Evolutionary conservation across 2,329 filamentous ascomycete species (phyloP).

Genomic region (Zarea fungicola): DNA sequence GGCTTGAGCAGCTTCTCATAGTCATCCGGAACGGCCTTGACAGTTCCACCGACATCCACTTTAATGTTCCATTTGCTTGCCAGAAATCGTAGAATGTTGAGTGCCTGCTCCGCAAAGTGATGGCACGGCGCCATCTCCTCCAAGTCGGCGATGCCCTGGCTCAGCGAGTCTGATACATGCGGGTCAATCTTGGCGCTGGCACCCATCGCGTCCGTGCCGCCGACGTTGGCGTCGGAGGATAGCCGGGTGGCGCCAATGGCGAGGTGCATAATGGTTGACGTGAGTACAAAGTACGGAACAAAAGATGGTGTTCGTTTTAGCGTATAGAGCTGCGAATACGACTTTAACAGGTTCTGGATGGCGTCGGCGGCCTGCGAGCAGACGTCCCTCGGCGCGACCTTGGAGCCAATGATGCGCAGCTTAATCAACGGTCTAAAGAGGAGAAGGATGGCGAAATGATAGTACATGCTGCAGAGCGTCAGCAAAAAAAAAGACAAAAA

Average conservation of each 20-base stretch:
- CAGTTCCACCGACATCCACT: slow-evolving; percentile 35
- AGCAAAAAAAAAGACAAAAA: not conserved
- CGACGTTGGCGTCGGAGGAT: slow-evolving; percentile 18
- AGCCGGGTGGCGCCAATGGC: slow-evolving; percentile 41
- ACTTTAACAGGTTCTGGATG: slow-evolving; percentile 50
- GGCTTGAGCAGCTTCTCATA: slow-evolving; percentile 41
- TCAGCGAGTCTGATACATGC: slow-evolving; percentile 40
- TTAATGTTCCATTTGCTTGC: slow-evolving; percentile 55
- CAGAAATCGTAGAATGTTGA: slow-evolving; percentile 54
- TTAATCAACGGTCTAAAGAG: slow-evolving; percentile 70
- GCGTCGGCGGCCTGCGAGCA: slow-evolving; percentile 58
- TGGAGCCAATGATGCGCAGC: slow-evolving; percentile 56
- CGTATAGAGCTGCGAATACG: slow-evolving; percentile 55
- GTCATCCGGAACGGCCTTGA: slow-evolving; percentile 28
- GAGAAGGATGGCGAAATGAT: slow-evolving; percentile 65
- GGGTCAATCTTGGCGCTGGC: slow-evolving; percentile 32
- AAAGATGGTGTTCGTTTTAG: slow-evolving; percentile 55
- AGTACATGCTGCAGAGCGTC: slow-evolving; percentile 54
- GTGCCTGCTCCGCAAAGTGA: slow-evolving; percentile 55
- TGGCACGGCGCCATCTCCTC: slow-evolving; percentile 58
- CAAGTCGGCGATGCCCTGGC: slow-evolving; percentile 51
- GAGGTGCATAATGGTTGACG: slow-evolving; percentile 56
- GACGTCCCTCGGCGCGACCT: slow-evolving; percentile 58
- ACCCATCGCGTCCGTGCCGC: slow-evolving; percentile 24
- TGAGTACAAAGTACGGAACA: slow-evolving; percentile 58